Percentiles rank a stretch among this genome's conserved stretches.
Conservation (phyloP, 768 basidiomycete genomes). For the Hygrocybe punicea region DNA sequence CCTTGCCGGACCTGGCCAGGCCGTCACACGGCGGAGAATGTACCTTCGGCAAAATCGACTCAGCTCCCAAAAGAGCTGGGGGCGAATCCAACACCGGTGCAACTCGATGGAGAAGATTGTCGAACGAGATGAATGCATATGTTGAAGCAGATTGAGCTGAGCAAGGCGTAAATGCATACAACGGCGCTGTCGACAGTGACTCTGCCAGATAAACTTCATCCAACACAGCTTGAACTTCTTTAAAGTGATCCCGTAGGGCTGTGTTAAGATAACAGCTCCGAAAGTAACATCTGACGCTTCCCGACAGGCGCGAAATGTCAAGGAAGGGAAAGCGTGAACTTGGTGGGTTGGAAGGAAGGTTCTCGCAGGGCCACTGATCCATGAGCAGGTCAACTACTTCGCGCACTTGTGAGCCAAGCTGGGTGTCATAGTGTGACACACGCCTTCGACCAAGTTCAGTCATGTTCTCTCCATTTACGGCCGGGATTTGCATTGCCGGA, state of each 20-base stretch:
- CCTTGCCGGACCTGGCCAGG: not conserved
- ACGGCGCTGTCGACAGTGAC: not conserved
- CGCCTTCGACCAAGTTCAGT: conserved; percentile 5
- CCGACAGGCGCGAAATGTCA: conserved; percentile 2
- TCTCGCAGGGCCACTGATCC: conserved; percentile 20
- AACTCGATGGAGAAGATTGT: not conserved
- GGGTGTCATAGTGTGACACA: not conserved
- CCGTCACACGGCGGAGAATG: not conserved
- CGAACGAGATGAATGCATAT: not conserved
- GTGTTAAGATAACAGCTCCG: conserved; percentile 13
- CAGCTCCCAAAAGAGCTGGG: not conserved
- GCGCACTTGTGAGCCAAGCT: conserved; percentile 5
- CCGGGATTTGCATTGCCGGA: not conserved
- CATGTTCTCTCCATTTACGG: conserved; percentile 3
- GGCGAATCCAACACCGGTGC: not conserved
- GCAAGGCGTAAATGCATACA: not conserved
- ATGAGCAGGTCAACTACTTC: conserved; percentile 13
- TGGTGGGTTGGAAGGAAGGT: not conserved
- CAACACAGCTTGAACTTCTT: conserved; percentile 13
- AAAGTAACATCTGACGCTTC: conserved; percentile 1
- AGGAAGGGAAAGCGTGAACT: not conserved
- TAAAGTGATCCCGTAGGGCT: conserved; percentile 11
- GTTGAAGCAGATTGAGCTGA: not conserved
- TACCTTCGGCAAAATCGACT: not conserved
- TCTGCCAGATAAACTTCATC: not conserved